phyloP scores from a whole-genome alignment of 768 basidiomycete genomes.

The Sistotremastrum suecicum region DNA sequence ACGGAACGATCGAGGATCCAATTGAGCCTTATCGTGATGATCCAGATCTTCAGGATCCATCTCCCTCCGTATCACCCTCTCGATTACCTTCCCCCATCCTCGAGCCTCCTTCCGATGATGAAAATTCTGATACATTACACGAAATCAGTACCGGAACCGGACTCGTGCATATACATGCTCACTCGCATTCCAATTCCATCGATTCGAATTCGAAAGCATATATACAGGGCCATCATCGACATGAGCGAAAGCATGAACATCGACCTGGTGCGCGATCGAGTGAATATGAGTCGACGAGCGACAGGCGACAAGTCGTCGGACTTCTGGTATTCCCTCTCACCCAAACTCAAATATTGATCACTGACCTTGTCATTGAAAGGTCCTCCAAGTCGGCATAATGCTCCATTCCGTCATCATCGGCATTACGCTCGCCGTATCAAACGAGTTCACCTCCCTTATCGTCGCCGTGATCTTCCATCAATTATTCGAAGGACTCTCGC shows the following conservation, averaged over 20 bases:
- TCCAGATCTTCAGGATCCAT: slow-evolving; percentile 7
- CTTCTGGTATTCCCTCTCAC: slow-evolving; percentile 35
- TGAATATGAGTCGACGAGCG: slow-evolving; percentile 13
- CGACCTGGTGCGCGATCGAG: neutral
- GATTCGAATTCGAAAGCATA: slow-evolving; percentile 10
- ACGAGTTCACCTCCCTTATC: slow-evolving; percentile 62
- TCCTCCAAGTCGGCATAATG: slow-evolving; percentile 77
- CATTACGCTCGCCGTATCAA: slow-evolving; percentile 56
- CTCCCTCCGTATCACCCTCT: slow-evolving; percentile 13
- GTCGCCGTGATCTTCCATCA: slow-evolving; percentile 73
- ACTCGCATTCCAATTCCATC: neutral
- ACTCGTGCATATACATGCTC: neutral
- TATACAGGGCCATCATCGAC: slow-evolving; percentile 14
- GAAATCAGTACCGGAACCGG: neutral
- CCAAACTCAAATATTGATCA: neutral
- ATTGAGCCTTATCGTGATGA: slow-evolving; percentile 4
- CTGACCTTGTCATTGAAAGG: slow-evolving; percentile 23
- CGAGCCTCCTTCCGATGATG: neutral
- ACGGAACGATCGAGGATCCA: neutral
- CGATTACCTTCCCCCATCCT: neutral
- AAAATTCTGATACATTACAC: neutral
- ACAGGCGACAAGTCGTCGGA: slow-evolving; percentile 55
- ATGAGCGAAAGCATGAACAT: slow-evolving; percentile 9
- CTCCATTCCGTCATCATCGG: slow-evolving; percentile 74
- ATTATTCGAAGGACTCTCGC: slow-evolving; percentile 70